Conservation (phyloP, 352 stramenopile genomes). For the Globisporangium barbulae region DNA sequence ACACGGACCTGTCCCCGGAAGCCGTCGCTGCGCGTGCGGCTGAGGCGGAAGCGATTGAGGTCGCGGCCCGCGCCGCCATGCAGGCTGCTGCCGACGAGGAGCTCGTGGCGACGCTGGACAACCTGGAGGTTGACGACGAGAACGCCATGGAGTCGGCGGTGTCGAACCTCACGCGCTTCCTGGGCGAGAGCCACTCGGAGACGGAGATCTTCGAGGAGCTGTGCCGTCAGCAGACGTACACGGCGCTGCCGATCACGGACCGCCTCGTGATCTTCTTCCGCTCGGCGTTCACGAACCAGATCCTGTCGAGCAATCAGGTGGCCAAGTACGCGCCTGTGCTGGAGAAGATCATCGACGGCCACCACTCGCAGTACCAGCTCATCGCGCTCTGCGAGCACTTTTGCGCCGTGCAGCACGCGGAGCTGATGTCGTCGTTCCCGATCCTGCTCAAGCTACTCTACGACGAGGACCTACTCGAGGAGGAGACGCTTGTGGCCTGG, state of each 20-base stretch:
- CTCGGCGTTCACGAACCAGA: conserved; percentile 84
- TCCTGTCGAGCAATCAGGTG: conserved; percentile 91
- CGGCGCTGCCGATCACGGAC: conserved; percentile 89
- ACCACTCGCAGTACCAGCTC: conserved; percentile 91
- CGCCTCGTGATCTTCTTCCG: conserved; percentile 94
- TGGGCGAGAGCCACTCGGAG: conserved; percentile 48
- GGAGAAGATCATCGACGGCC: conserved; percentile 79
- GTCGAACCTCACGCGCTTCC: conserved; percentile 60
- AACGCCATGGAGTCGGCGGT: conserved; percentile 78
- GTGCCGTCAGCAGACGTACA: conserved; percentile 92
- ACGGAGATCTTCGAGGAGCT: conserved; percentile 85
- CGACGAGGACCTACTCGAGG: conserved; percentile 95
- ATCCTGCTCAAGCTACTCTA: conserved; percentile 97
- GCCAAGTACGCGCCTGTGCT: conserved; percentile 86
- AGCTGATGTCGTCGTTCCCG: conserved; percentile 81
- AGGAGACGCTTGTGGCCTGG: conserved; percentile 95
- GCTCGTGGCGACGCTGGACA: conserved; percentile 70
- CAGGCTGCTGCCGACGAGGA: conserved; percentile 45
- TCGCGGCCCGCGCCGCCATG: conserved; percentile 71
- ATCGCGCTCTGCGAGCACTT: conserved; percentile 91
- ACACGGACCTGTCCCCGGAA: conserved; percentile 82
- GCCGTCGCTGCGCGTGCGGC: conserved; percentile 76
- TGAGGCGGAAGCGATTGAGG: conserved; percentile 81
- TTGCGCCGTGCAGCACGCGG: conserved; percentile 86
- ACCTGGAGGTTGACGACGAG: conserved; percentile 80